phyloP scores from a whole-genome alignment of 148 eudicot species.

The Vaccinium vitisidaea region DNA sequence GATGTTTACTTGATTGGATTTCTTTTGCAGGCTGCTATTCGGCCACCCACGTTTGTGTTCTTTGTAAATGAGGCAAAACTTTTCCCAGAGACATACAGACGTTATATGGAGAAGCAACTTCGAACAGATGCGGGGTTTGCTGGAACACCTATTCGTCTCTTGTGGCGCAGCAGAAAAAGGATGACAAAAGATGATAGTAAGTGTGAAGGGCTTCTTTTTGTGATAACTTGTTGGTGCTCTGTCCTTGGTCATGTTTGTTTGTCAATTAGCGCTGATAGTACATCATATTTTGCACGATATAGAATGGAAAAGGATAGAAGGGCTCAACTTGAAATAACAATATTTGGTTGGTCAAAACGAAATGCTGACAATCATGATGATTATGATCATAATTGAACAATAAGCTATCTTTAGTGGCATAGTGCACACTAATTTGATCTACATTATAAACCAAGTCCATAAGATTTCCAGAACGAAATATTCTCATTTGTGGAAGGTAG shows the following conservation, averaged over 20 bases:
- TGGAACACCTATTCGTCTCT: constrained; percentile 94
- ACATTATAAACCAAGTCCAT: not conserved
- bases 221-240: not conserved
- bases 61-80: constrained; percentile 95
- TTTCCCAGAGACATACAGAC: constrained; percentile 85
- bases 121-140: constrained; percentile 82
- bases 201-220: constrained; percentile 6
- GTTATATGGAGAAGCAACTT: constrained; percentile 98
- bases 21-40: constrained; percentile 79
- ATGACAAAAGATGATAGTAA: constrained; percentile 50
- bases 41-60: constrained; percentile 98
- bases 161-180: constrained; percentile 97
- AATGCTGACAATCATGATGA: too few relatives aligned
- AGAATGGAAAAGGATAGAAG: not conserved
- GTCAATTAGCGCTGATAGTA: not conserved
- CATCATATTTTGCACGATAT: not conserved
- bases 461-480: not conserved
- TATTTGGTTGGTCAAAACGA: not conserved
- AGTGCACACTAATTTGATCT: not conserved
- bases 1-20: not conserved
- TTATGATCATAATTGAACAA: too few relatives aligned
- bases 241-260: constrained; percentile 4
- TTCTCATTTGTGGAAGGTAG: too few relatives aligned
- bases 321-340: not conserved
- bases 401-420: not conserved